These are phyloP conservation scores for Ophiostoma himal-ulmi DNA, from an alignment of 2,329 filamentous ascomycete species.

Conservation along the genomic window DNA sequence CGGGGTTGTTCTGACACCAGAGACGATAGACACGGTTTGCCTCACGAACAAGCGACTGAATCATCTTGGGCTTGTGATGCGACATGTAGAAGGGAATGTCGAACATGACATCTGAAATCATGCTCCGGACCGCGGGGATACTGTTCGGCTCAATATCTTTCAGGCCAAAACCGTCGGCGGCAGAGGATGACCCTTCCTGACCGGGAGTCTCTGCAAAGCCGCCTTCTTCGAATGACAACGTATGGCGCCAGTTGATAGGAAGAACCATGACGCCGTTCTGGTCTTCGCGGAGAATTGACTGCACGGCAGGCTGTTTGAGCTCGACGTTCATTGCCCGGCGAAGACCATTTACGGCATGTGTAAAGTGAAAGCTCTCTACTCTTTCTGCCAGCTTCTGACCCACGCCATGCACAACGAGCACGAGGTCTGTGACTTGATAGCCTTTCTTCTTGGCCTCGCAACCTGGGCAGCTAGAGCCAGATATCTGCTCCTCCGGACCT, in stretches of 20 bases:
- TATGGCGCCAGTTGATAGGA: conserved; percentile 89
- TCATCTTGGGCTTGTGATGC: conserved; percentile 92
- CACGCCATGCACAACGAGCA: conserved; percentile 91
- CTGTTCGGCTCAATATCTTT: conserved; percentile 89
- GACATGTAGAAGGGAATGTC: conserved; percentile 98
- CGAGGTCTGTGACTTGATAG: conserved; percentile 74
- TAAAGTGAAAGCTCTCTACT: conserved; percentile 95
- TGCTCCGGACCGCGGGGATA: conserved; percentile 83
- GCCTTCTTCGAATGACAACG: conserved; percentile 78
- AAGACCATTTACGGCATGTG: conserved; percentile 88
- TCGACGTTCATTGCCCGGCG: conserved; percentile 82
- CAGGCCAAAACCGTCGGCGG: conserved; percentile 56
- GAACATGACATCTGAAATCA: conserved; percentile 97
- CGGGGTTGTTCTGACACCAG: conserved; percentile 91
- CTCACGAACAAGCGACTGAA: conserved; percentile 77
- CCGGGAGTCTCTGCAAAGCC: conserved; percentile 40
- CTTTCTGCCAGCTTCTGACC: conserved; percentile 93
- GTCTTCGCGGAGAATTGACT: conserved; percentile 65
- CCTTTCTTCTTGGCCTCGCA: conserved; percentile 59
- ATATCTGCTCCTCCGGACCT: not conserved
- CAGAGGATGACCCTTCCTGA: conserved; percentile 46
- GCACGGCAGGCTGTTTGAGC: conserved; percentile 67
- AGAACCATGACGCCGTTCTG: conserved; percentile 90
- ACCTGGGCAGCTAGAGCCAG: conserved; percentile 42
- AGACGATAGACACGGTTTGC: conserved; percentile 93